phyloP scores from a whole-genome alignment of 768 basidiomycete genomes.

The Pleurotus tuber-regium region DNA sequence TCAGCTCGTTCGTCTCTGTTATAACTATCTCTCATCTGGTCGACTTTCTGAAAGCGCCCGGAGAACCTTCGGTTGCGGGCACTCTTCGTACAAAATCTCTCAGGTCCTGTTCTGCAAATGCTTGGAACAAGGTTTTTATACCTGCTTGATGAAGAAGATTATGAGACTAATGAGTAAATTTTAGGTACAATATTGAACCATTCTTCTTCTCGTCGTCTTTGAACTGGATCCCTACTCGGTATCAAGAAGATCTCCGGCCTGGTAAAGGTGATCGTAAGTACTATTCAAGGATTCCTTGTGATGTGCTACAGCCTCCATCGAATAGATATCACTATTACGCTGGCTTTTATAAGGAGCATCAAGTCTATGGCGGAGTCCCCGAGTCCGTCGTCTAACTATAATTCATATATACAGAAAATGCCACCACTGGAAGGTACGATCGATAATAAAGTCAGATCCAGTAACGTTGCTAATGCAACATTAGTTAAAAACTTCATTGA shows the following conservation, averaged over 20 bases:
- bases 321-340: constrained; percentile 41
- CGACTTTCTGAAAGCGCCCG: constrained; percentile 20
- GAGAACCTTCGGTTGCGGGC: constrained; percentile 40
- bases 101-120: constrained; percentile 52
- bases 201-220: constrained; percentile 64
- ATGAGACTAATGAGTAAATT: too few relatives aligned
- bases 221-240: constrained; percentile 59
- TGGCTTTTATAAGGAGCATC: constrained; percentile 25
- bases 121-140: constrained; percentile 41
- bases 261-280: constrained; percentile 35
- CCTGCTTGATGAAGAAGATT: background rate
- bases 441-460: background rate
- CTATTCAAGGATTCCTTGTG: background rate
- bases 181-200: constrained; percentile 54
- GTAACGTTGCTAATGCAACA: background rate
- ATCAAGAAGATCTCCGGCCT: constrained; percentile 40
- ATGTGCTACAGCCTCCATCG: too few relatives aligned
- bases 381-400: background rate
- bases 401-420: background rate
- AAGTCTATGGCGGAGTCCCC: background rate
- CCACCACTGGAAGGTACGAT: background rate
- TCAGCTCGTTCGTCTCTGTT: constrained; percentile 16
- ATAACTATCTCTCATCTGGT: background rate
- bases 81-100: constrained; percentile 49
- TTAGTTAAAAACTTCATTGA: constrained; percentile 29